Evolutionary conservation across 306 rosid genomes (phyloP), one percentile per base, ranked within the genome.

Genomic region (Senna siamea): DNA sequence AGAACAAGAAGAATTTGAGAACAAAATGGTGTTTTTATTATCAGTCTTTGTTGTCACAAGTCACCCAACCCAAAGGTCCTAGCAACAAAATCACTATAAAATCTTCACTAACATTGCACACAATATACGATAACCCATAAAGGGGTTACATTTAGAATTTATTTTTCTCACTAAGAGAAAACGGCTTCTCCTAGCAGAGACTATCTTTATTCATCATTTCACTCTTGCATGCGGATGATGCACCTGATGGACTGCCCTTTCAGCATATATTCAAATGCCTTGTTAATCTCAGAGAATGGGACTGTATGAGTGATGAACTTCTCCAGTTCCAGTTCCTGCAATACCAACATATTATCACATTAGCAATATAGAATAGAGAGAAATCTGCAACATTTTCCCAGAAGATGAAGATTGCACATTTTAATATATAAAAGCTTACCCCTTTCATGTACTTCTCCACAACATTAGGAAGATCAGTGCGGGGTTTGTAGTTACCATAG

Each of bases 301-400:
- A 91, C 69, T 0, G 87, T 56, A 75, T 91, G 97, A 43, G 95
- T 91, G 62, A 91, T 87, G 80, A 91, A 91, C 69, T 91, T 91
- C 34, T 91, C 95, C 71, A 91, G 4, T 44, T 91, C 97, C 81
- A 91, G 73, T 74, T 82, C 97, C 97, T 91, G 74, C 72, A 75
- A 7, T 12, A 61, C n/a, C 41, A 68, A 57, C 30, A 44, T 7
- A 17, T 30, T 8, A 52, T 30, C 40, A 59, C 17, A 77, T 77
- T 59, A 23, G 23, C 51, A 58, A 35, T 35, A 44, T 8, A 17
- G 6, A 26, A 9, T 37, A 23, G 13, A 77, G 19, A 50, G 10
- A 26, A 26, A 26, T n/a, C n/a, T n/a, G 30, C 30, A 26, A 26
- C n/a, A n/a, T 26, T 26, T 3, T 26, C 30, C 30, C n/a, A n/a